Evolutionary conservation across 2,329 filamentous ascomycete species (phyloP), one percentile per base, ranked within the genome.

Genomic region (Sphaceloma murrayae): DNA sequence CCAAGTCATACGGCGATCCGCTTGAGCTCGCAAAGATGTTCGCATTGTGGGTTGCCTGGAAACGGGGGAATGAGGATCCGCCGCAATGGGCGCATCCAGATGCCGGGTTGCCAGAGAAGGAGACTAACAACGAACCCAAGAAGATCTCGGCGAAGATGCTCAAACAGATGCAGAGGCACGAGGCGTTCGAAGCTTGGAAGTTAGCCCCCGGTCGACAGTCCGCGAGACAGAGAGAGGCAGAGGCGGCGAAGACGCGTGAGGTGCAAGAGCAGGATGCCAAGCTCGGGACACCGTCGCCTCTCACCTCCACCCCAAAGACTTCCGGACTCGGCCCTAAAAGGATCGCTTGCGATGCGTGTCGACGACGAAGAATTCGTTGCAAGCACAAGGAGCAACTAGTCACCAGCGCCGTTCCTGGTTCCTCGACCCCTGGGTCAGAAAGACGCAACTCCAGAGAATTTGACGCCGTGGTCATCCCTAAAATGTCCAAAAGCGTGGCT

Each of bases 1-100:
- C 78, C 1, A 80, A 79, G 58, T 69, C 69, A 21, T 64, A 72
- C 46, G 73, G 73, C 26, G 77, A 82, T 45, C 75, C 77, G 3
- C 58, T 80, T n/a, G 69, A 75, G 21, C 60, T 74, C 24, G 72
- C 76, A 46, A 70, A 72, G 52, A 70, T 62, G 11, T 80, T 82
- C 51, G 77, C 75, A 4, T 65, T 79, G 46, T 82, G 78, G 78
- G 70, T 74, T 46, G 74, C 77, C 2, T 81, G 77, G 77, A 81
- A 82, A 57, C 71, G 74, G 45, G 78, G 78, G 8, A 78, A 80
- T 54, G 75, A 79, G 50, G 64, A 64, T 46, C 73, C 77, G 36
- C 75, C 77, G 21, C 65, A 70, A 33, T 82, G 77, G 77, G 76
- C 76, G 30, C 67, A 73, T 45, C 73, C 73, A 2, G 74, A 77